Evolutionary conservation across 345 rosid species (phyloP).

Genomic region (Brassica incana): DNA sequence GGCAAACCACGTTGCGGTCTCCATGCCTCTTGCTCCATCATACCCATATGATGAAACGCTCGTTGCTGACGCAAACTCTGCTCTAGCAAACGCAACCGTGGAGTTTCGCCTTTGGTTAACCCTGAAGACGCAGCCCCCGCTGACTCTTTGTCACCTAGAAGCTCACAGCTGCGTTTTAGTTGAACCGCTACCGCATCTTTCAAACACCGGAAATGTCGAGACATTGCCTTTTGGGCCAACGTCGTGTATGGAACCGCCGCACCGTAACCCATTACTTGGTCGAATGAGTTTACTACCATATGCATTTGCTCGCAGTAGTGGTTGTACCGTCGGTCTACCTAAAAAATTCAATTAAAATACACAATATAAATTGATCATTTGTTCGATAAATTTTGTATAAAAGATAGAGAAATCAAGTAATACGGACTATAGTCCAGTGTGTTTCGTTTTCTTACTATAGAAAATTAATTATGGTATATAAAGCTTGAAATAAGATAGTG

Average conservation of each 20-base stretch:
- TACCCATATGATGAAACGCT: constrained; percentile 90
- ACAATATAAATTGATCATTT: neutral
- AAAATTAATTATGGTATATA: neutral
- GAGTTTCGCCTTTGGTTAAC: constrained; percentile 83
- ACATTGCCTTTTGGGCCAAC: constrained; percentile 95
- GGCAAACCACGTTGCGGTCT: constrained; percentile 98
- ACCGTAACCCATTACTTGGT: constrained; percentile 75
- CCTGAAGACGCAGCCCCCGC: constrained; percentile 61
- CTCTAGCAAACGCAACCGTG: constrained; percentile 74
- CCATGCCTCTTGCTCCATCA: constrained; percentile 98
- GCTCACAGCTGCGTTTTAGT: constrained; percentile 73
- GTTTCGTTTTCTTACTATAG: constrained; percentile 1
- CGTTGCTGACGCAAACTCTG: constrained; percentile 86
- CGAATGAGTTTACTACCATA: constrained; percentile 79
- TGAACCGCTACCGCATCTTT: constrained; percentile 80
- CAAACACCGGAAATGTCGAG: constrained; percentile 90
- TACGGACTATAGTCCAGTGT: neutral
- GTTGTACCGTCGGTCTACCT: constrained; percentile 93
- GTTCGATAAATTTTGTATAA: neutral
- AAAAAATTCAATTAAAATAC: neutral
- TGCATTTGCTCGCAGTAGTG: constrained; percentile 95
- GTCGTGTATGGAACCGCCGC: constrained; percentile 84
- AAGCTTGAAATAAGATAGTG: constrained; percentile 18
- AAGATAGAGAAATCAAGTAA: neutral
- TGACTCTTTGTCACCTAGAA: constrained; percentile 83